These are phyloP conservation scores for Ailanthus altissimus DNA, from an alignment of 345 rosid species.

Conservation along the genomic window DNA sequence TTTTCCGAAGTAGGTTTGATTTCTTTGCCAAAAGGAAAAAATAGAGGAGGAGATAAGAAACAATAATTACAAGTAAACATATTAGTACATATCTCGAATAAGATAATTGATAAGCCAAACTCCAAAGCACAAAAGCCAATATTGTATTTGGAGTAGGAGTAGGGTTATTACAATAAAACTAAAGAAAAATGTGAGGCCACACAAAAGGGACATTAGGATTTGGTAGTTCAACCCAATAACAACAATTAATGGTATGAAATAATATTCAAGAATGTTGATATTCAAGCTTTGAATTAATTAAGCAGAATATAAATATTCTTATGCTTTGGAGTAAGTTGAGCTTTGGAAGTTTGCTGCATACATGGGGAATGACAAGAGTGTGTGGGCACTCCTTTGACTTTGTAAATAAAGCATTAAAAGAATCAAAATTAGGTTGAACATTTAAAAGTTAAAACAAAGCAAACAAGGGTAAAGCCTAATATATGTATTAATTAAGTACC, in stretches of 20 bases:
- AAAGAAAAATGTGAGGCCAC: constrained; percentile 19
- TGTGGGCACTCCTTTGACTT: constrained; percentile 36
- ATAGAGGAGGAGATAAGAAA: background rate
- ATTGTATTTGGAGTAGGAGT: constrained; percentile 22
- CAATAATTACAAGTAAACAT: background rate
- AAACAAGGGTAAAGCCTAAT: background rate
- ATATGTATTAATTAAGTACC: too few species aligned
- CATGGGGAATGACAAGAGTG: constrained; percentile 23
- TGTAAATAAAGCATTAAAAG: constrained; percentile 2
- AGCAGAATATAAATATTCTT: background rate
- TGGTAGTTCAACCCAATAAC: constrained; percentile 35
- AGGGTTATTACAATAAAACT: constrained; percentile 15
- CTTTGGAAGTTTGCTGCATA: constrained; percentile 42
- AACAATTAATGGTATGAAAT: background rate
- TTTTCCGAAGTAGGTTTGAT: constrained; percentile 29
- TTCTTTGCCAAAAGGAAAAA: background rate
- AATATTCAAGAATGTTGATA: background rate
- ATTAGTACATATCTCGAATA: background rate
- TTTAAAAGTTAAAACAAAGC: background rate
- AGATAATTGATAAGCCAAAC: background rate
- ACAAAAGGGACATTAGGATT: constrained; percentile 33
- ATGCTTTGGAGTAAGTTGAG: constrained; percentile 1
- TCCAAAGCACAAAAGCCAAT: background rate
- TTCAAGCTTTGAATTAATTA: background rate
- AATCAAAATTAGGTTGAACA: background rate